A percentile compares a stretch with the other conserved stretches of the same genome.
phyloP scores from a whole-genome alignment of 106 monocot genomes.

The Triglochin maritima region DNA sequence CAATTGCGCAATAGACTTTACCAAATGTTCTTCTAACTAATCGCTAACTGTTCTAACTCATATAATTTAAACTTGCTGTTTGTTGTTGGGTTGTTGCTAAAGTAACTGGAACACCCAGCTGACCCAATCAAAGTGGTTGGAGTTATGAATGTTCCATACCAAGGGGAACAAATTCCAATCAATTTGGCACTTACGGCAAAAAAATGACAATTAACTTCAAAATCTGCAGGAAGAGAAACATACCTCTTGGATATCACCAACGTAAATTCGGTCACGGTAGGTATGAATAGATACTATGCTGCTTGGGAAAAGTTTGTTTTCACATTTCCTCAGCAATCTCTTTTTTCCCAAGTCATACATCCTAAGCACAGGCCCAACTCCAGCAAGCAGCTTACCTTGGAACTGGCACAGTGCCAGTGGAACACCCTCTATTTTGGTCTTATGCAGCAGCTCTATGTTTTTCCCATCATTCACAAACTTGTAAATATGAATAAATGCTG shows the following conservation, averaged over 20 bases:
- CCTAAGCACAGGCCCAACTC: conserved; percentile 72
- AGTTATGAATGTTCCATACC: too few species aligned
- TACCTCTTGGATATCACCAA: conserved; percentile 99
- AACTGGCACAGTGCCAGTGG: conserved; percentile 87
- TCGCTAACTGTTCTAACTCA: too few species aligned
- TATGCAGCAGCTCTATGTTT: conserved; percentile 80
- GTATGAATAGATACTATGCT: conserved; percentile 80
- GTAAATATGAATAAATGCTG: conserved; percentile 88
- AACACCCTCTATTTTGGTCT: conserved; percentile 89
- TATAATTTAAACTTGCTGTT: too few species aligned
- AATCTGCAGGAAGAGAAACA: background rate
- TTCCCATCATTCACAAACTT: conserved; percentile 88
- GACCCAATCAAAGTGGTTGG: too few species aligned
- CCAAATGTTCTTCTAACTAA: too few species aligned
- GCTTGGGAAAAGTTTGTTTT: conserved; percentile 94
- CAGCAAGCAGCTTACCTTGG: conserved; percentile 85
- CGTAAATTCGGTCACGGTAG: conserved; percentile 92
- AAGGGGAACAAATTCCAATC: too few species aligned
- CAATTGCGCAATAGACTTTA: too few species aligned
- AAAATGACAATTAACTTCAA: too few species aligned
- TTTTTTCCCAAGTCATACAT: conserved; percentile 90
- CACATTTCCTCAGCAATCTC: conserved; percentile 85
- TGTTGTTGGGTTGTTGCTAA: too few species aligned
- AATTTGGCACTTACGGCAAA: too few species aligned
- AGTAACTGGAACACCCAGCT: too few species aligned